These are phyloP conservation scores for Tylopilus sp. DNA, from an alignment of 768 basidiomycete genomes.

Conservation along the genomic window DNA sequence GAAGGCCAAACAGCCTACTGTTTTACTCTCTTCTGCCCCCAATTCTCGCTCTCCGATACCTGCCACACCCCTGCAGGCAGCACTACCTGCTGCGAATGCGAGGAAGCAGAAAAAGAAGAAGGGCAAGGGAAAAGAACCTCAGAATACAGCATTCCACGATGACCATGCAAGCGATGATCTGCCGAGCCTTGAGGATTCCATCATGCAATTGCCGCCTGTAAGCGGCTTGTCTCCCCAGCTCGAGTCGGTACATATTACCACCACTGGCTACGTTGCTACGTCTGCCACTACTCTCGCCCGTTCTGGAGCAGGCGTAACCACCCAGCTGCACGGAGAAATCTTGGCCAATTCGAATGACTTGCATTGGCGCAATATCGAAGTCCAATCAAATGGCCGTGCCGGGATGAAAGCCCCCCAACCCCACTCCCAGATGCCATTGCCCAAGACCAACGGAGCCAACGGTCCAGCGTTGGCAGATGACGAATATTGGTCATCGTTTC, in stretches of 20 bases:
- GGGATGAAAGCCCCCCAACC: slow-evolving; percentile 24
- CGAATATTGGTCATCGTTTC: slow-evolving; percentile 68
- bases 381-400: slow-evolving; percentile 25
- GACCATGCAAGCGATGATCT: slow-evolving; percentile 24
- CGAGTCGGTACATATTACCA: slow-evolving; percentile 46
- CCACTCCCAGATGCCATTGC: slow-evolving; percentile 15
- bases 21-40: slow-evolving; percentile 5
- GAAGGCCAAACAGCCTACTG: slow-evolving; percentile 20
- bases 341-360: slow-evolving; percentile 60
- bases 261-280: slow-evolving; percentile 42
- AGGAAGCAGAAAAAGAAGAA: slow-evolving; percentile 49
- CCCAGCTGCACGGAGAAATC: slow-evolving; percentile 54
- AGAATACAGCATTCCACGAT: slow-evolving; percentile 3
- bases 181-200: slow-evolving; percentile 22
- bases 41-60: slow-evolving; percentile 7
- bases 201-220: slow-evolving; percentile 15
- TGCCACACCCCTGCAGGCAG: slow-evolving; percentile 7
- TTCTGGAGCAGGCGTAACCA: slow-evolving; percentile 30
- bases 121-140: slow-evolving; percentile 35
- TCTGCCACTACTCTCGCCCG: slow-evolving; percentile 32
- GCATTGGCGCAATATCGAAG: slow-evolving; percentile 42
- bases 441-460: slow-evolving; percentile 23
- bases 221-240: slow-evolving; percentile 45
- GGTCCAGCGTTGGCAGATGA: slow-evolving; percentile 42
- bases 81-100: slow-evolving; percentile 7